phyloP scores from a whole-genome alignment of 2,329 filamentous ascomycete genomes.

The Zymoseptoria brevis region DNA sequence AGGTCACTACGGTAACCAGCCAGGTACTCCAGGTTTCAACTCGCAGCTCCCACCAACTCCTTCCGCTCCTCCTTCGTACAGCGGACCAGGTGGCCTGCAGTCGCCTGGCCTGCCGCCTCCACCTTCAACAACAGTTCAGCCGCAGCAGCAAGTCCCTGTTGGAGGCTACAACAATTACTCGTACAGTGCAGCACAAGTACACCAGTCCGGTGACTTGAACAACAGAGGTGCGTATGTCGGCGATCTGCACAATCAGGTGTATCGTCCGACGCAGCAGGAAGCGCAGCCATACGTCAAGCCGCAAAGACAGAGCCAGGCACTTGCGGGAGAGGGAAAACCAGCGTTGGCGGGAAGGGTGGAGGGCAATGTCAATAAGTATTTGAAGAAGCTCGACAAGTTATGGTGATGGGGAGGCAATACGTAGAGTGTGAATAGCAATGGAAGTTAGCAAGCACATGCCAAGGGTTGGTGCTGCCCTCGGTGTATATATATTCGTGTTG shows the following conservation, averaged over 20 bases:
- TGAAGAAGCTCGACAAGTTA: conserved; percentile 12
- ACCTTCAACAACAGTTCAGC: conserved; percentile 25
- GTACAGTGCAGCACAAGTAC: conserved; percentile 32
- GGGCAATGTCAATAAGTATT: conserved; percentile 8
- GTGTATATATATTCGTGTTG: neutral
- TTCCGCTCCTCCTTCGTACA: conserved; percentile 28
- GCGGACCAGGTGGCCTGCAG: conserved; percentile 29
- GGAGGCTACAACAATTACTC: conserved; percentile 50
- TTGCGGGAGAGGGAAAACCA: neutral
- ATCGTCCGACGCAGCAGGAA: conserved; percentile 60
- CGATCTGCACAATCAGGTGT: conserved; percentile 59
- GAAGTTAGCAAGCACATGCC: no score
- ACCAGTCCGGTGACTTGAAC: conserved; percentile 12
- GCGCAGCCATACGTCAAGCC: conserved; percentile 26
- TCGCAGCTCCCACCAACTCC: conserved; percentile 27
- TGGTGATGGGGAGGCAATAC: conserved; percentile 1
- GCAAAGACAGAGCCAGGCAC: neutral
- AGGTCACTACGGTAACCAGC: conserved; percentile 19
- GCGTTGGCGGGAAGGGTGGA: conserved; percentile 4
- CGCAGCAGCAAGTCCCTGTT: conserved; percentile 17
- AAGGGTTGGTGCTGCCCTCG: neutral
- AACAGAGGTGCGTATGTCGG: conserved; percentile 37
- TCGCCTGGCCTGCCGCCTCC: conserved; percentile 33
- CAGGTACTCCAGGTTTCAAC: conserved; percentile 18
- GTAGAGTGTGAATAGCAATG: neutral